Evolutionary conservation across 106 monocot species (phyloP).

Genomic region (Phalaenopsis equestris): DNA sequence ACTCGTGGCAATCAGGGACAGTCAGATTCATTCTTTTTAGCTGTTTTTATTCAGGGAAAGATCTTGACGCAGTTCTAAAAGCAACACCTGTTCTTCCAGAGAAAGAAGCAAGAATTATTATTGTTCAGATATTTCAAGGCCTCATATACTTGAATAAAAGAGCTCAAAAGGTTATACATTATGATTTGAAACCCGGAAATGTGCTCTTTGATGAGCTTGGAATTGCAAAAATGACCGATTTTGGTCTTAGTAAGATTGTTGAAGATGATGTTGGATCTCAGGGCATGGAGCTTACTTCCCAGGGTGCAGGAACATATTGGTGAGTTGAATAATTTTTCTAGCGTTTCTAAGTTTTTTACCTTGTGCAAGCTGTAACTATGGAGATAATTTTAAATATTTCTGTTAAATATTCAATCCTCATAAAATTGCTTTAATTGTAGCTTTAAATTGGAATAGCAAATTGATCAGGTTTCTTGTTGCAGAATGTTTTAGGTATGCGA

Average conservation of each 20-base stretch:
- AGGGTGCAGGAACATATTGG: slow-evolving; percentile 99
- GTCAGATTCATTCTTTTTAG: neutral
- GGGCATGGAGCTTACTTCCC: slow-evolving; percentile 98
- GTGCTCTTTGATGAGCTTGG: slow-evolving; percentile 96
- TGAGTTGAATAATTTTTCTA: slow-evolving; percentile 15
- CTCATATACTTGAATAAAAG: slow-evolving; percentile 92
- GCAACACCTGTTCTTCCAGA: slow-evolving; percentile 84
- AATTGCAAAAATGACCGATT: slow-evolving; percentile 92
- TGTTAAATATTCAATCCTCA: neutral
- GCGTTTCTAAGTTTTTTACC: slow-evolving; percentile 1
- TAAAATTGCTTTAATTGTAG: neutral
- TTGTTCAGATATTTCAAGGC: slow-evolving; percentile 98
- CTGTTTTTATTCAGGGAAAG: slow-evolving; percentile 51
- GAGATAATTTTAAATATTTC: neutral
- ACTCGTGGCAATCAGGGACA: neutral
- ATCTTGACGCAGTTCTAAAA: slow-evolving; percentile 95
- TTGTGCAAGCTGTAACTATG: neutral
- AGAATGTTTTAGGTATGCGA: neutral
- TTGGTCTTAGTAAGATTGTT: slow-evolving; percentile 99
- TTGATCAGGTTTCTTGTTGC: neutral
- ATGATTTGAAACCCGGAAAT: slow-evolving; percentile 98
- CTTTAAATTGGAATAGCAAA: neutral
- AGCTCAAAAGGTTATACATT: slow-evolving; percentile 91
- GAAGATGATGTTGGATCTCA: slow-evolving; percentile 90
- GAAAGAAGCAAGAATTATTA: slow-evolving; percentile 89